Conservation (phyloP, 1,284 basidiomycete species). For the Retiboletus fuscus region DNA sequence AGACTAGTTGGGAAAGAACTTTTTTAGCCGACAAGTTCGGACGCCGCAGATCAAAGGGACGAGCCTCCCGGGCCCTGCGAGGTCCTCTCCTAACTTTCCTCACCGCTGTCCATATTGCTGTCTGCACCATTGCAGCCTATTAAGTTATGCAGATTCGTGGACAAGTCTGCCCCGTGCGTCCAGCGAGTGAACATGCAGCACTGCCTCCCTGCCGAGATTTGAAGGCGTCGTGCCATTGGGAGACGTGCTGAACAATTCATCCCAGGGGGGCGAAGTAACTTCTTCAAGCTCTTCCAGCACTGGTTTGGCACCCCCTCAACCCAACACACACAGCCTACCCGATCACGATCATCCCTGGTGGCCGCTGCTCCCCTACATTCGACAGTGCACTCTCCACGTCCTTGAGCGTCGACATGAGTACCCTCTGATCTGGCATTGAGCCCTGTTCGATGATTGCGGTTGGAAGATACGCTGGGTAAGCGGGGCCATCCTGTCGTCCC, state of each 20-base stretch:
- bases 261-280: conserved; percentile 48
- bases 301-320: too few species aligned
- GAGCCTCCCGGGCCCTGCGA: conserved; percentile 22
- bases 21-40: too few species aligned
- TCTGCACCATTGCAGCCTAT: conserved; percentile 75
- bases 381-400: conserved; percentile 81
- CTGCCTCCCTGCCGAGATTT: conserved; percentile 28
- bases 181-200: conserved; percentile 44
- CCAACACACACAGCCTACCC: conserved; percentile 94
- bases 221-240: conserved; percentile 58
- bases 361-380: conserved; percentile 85
- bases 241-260: conserved; percentile 71
- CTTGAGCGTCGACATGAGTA: conserved; percentile 83
- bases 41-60: conserved; percentile 25
- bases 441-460: conserved; percentile 95
- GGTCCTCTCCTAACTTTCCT: conserved; percentile 52
- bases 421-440: conserved; percentile 91
- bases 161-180: conserved; percentile 65
- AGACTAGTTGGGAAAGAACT: too few species aligned
- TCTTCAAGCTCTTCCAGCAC: conserved; percentile 31
- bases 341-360: conserved; percentile 95
- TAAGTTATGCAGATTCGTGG: conserved; percentile 69
- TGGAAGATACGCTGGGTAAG: conserved; percentile 83
- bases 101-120: conserved; percentile 57
- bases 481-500: conserved; percentile 61